Conservation (phyloP, 441 rosid genomes). For the Pelargonium citronellum region DNA sequence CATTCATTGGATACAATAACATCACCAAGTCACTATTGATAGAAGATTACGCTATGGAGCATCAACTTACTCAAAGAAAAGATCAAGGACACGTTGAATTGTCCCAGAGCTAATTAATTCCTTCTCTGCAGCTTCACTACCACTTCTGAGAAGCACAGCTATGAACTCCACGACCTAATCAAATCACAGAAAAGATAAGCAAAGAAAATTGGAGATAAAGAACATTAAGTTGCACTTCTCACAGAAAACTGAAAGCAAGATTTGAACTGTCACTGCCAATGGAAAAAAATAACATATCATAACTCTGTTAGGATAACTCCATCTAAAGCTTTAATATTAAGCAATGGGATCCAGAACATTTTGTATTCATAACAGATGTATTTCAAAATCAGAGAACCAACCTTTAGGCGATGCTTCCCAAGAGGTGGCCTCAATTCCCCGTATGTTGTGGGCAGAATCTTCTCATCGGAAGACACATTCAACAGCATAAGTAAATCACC, state of each 20-base stretch:
- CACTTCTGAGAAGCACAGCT: constrained; percentile 68
- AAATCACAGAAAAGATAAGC: constrained; percentile 13
- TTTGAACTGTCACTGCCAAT: neutral
- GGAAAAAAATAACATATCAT: neutral
- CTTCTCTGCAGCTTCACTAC: constrained; percentile 75
- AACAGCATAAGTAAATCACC: constrained; percentile 72
- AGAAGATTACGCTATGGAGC: neutral
- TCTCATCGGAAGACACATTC: constrained; percentile 69
- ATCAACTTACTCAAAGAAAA: constrained; percentile 78
- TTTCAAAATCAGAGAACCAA: constrained; percentile 27
- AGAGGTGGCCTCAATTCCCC: constrained; percentile 94
- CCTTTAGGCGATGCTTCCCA: constrained; percentile 99
- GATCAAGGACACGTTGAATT: constrained; percentile 64
- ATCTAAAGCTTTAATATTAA: neutral
- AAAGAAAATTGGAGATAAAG: neutral
- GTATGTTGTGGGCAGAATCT: constrained; percentile 78
- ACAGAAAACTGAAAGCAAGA: neutral
- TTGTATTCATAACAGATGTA: constrained; percentile 18
- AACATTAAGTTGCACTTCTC: neutral
- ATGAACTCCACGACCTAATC: constrained; percentile 84
- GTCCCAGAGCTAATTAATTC: constrained; percentile 83
- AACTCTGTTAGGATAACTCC: neutral
- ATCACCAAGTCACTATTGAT: neutral
- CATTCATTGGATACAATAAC: neutral
- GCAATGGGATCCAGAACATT: neutral